A percentile compares a stretch with the other conserved stretches of the same genome.
Evolutionary conservation across 2,329 filamentous ascomycete species (phyloP).

Genomic region (Aquanectria penicillioides): DNA sequence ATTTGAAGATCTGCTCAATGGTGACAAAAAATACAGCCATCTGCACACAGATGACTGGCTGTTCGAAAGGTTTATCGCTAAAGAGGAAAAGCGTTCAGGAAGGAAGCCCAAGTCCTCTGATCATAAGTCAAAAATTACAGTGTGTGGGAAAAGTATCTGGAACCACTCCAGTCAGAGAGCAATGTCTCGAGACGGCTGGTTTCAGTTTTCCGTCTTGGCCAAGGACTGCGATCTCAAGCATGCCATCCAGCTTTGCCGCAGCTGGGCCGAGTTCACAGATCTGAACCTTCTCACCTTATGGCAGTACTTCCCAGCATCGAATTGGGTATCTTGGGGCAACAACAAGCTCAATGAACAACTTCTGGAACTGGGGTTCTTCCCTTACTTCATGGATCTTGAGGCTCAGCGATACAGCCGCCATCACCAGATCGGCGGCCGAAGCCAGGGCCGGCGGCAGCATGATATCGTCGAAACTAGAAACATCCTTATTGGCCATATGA

Average conservation of each 20-base stretch:
- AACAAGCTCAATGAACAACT: slow-evolving; percentile 39
- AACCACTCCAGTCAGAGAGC: slow-evolving; percentile 42
- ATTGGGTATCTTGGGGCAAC: slow-evolving; percentile 37
- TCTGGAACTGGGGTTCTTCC: slow-evolving; percentile 40
- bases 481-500: slow-evolving; percentile 43
- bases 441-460: slow-evolving; percentile 35
- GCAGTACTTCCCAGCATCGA: slow-evolving; percentile 43
- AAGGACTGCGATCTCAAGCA: slow-evolving; percentile 43
- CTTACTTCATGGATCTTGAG: slow-evolving; percentile 41
- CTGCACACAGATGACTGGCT: slow-evolving; percentile 40
- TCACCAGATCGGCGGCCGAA: slow-evolving; percentile 32
- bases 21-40: slow-evolving; percentile 25
- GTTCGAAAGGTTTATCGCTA: slow-evolving; percentile 12
- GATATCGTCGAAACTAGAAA: slow-evolving; percentile 42
- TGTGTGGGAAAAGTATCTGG: slow-evolving; percentile 44
- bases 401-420: slow-evolving; percentile 29
- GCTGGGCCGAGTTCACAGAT: slow-evolving; percentile 44
- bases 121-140: slow-evolving; percentile 33
- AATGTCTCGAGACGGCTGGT: slow-evolving; percentile 45
- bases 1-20: slow-evolving; percentile 30
- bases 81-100: not conserved
- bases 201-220: slow-evolving; percentile 44
- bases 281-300: slow-evolving; percentile 38
- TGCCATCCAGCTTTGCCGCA: slow-evolving; percentile 42
- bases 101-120: slow-evolving; percentile 5